These are phyloP conservation scores for Begonia loranthoides DNA, from an alignment of 306 rosid species.

Conservation along the genomic window DNA sequence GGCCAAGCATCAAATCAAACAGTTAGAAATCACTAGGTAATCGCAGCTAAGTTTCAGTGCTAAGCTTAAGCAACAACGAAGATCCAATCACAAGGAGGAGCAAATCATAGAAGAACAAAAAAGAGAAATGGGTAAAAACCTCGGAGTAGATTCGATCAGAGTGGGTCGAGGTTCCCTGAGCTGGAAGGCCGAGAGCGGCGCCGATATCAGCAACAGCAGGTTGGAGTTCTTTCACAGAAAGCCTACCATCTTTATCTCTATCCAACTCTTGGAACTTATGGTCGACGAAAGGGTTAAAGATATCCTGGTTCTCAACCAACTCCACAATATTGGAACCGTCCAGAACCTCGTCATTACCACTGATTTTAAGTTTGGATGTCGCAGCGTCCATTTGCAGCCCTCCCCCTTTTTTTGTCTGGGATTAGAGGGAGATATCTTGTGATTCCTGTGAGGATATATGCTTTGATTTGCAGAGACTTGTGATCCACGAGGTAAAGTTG, in stretches of 20 bases:
- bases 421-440: too few species aligned
- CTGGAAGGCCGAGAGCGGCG: constrained; percentile 88
- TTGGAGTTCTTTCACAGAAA: constrained; percentile 74
- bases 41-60: too few species aligned
- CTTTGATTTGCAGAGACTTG: too few species aligned
- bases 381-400: constrained; percentile 1
- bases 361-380: constrained; percentile 10
- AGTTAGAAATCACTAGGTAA: too few species aligned
- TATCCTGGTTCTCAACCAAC: constrained; percentile 77
- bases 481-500: too few species aligned
- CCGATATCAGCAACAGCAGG: constrained; percentile 98
- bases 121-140: constrained; percentile 22
- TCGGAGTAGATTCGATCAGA: constrained; percentile 76
- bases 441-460: too few species aligned
- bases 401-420: too few species aligned
- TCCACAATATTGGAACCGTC: constrained; percentile 92
- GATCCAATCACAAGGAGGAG: too few species aligned
- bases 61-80: too few species aligned
- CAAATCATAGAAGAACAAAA: neutral
- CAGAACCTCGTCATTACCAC: constrained; percentile 42
- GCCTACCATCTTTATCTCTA: constrained; percentile 70
- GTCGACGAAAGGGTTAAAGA: constrained; percentile 64
- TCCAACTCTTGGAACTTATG: constrained; percentile 74
- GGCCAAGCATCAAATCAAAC: too few species aligned
- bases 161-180: constrained; percentile 58